Evolutionary conservation across 805 yeast genomes (phyloP), one percentile per base, ranked within the genome.

Genomic region (Naumovozyma castellii): DNA sequence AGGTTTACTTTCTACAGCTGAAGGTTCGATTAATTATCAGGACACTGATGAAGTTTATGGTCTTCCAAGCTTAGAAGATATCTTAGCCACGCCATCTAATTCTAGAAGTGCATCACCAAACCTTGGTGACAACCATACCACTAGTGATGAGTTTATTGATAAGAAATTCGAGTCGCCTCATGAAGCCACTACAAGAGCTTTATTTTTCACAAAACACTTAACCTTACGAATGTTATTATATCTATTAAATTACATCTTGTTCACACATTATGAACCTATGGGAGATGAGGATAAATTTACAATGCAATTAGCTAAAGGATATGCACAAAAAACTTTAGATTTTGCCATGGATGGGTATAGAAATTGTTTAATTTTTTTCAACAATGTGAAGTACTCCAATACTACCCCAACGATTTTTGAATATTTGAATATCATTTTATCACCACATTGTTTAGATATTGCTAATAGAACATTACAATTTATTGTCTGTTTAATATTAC

Each of bases 381-480:
- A 61, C 32, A 65, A 65, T 45, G 47, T 55, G 10, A 56, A 50
- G 32, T 44, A 47, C 9, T 40, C 47, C 1, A 68, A 69, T 18
- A 63, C 71, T 4, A 37, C 39, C 19, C 48, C 51, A 6, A 55
- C 61, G 6, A 56, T 60, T 44, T 61, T 61, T 40, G 60, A 58
- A 39, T 57, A 60, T 35, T 59, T 59, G 56, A 77, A 74, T 44
- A 61, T 75, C 41, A 54, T 73, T 5, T 45, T 72, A 12, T 64
- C 72, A 18, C 80, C 79, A 10, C 66, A 64, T 45, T 61, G 75
- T 50, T 52, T 75, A 50, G 67, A 73, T 37, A 61, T 72, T 30
- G 76, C 77, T 42, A 78, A 75, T 46, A 62, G 80, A 46, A 70
- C 79, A 4, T 66, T 72, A 50, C 78, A 75, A 46, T 75, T 75